phyloP scores from a whole-genome alignment of 768 basidiomycete genomes.

The Xerocomellus intermedius region DNA sequence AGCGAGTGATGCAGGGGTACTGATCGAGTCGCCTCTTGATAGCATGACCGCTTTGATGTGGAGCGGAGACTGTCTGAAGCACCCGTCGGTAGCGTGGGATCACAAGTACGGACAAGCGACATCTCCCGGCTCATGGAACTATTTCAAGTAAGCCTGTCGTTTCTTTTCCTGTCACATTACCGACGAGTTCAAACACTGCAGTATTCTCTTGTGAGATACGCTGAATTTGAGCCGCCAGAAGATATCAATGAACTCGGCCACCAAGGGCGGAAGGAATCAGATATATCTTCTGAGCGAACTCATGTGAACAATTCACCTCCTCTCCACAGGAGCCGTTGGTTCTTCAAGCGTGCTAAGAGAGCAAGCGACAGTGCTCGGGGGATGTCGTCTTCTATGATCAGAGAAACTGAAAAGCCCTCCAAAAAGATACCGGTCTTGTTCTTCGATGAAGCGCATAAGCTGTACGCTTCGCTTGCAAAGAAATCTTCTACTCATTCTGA shows the following conservation, averaged over 20 bases:
- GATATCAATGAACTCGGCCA: conserved; percentile 24
- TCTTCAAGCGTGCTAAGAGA: conserved; percentile 28
- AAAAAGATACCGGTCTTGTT: conserved; percentile 82
- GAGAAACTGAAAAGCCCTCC: conserved; percentile 34
- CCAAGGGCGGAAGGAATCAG: conserved; percentile 29
- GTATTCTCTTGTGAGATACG: conserved; percentile 71
- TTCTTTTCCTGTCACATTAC: neutral
- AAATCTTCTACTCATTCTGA: neutral
- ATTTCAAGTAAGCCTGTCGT: conserved; percentile 54
- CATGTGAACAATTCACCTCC: conserved; percentile 37
- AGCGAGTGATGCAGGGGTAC: neutral
- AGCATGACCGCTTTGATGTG: conserved; percentile 78
- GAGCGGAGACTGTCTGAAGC: conserved; percentile 58
- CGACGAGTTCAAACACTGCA: conserved; percentile 22
- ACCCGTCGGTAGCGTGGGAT: conserved; percentile 40
- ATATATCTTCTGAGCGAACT: conserved; percentile 42
- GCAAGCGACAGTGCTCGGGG: conserved; percentile 31
- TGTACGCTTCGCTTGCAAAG: conserved; percentile 43
- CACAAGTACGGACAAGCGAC: conserved; percentile 70
- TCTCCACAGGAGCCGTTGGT: conserved; percentile 28
- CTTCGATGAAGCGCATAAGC: conserved; percentile 83
- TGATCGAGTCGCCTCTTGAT: conserved; percentile 9
- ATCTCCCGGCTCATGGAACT: conserved; percentile 82
- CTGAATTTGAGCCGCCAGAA: conserved; percentile 57
- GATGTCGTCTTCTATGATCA: conserved; percentile 30